Evolutionary conservation across 768 basidiomycete species (phyloP).

Genomic region (Trametes coccinea): DNA sequence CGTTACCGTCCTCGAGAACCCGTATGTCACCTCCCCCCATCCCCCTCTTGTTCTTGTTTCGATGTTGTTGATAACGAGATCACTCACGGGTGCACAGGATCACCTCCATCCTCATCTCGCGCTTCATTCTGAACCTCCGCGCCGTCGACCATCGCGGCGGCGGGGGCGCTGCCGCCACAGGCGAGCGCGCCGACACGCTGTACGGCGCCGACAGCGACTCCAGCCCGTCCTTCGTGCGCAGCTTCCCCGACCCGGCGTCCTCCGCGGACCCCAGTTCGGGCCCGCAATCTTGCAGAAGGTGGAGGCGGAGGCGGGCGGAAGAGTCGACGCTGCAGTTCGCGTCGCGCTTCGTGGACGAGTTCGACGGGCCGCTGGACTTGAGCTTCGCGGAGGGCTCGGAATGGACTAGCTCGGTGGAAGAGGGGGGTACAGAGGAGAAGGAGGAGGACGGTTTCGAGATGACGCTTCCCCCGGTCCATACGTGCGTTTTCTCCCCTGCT

Average conservation of each 20-base stretch:
- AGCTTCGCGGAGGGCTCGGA: no score
- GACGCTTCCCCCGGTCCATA: no score
- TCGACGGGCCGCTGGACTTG: neutral
- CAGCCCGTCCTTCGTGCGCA: conserved; percentile 4
- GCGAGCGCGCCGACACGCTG: neutral
- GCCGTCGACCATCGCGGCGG: conserved; percentile 9
- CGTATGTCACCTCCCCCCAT: neutral
- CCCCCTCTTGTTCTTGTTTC: neutral
- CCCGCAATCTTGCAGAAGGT: no score
- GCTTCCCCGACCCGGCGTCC: no score
- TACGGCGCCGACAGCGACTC: neutral
- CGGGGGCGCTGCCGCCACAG: neutral
- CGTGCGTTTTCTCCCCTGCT: no score
- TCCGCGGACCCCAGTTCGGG: no score
- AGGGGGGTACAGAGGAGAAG: no score
- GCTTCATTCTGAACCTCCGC: conserved; percentile 17
- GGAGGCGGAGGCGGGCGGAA: neutral
- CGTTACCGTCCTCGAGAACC: conserved; percentile 12
- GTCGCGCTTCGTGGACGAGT: neutral
- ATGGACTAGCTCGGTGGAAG: no score
- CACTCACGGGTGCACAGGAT: neutral
- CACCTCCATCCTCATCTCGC: conserved; percentile 16
- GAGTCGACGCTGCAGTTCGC: neutral
- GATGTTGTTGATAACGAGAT: no score
- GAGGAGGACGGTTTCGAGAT: no score